Evolutionary conservation across 257 asterid species (phyloP), one percentile per base, ranked within the genome.

Genomic region (Ajuga chamaepitys): DNA sequence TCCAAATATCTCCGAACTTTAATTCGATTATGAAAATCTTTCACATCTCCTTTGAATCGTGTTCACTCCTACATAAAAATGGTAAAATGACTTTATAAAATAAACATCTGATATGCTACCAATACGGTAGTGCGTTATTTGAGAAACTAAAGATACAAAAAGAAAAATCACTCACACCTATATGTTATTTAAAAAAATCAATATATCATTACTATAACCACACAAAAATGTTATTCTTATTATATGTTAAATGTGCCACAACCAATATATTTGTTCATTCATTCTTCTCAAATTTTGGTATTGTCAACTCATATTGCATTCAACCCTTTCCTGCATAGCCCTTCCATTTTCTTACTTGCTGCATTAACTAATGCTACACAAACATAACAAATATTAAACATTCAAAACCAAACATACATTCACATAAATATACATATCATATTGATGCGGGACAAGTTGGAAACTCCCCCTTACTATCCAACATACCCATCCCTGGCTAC

Each of bases 401-500:
- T 47, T 21, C 26, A 34, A 58, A 38, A 66, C 13, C n/a, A n/a
- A n/a, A n/a, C n/a, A n/a, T n/a, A 30, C 37, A 30, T 4, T 30
- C 7, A 30, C 7, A 1, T 30, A 30, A 4, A 28, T 28, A 28
- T 28, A 28, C 3, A 30, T 4, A 0, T 4, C 37, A n/a, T n/a
- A n/a, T n/a, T n/a, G n/a, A 16, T 35, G 9, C 25, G 8, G 14
- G 7, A 21, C 9, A 25, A 28, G 7, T 34, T 12, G 5, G 11
- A n/a, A 41, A 6, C 1, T 2, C 44, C 24, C 9, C 18, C 12
- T 41, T 24, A 57, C 57, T 24, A 62, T 0, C 42, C 70, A 62
- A 3, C 58, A 24, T 55, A 4, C 55, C 61, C 81, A 20, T 69
- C 70, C 72, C 61, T 62, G 11, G 56, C 28, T 1, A 68, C n/a